phyloP scores from a whole-genome alignment of 371 early-diverging fungal genomes.

The Lichtheimia ornata region DNA sequence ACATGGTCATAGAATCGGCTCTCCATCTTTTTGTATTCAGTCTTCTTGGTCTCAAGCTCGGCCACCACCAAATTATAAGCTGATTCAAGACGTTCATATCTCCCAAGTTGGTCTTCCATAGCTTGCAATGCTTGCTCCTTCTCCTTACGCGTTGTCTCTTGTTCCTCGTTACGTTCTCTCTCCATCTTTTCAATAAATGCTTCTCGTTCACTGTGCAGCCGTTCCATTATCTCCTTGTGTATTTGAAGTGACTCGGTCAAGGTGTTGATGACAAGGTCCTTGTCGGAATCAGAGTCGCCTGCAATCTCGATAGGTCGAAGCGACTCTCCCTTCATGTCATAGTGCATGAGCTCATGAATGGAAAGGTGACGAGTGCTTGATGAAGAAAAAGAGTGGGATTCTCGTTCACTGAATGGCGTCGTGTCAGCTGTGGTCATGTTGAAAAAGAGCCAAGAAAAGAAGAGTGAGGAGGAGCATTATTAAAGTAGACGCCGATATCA shows the following conservation, averaged over 20 bases:
- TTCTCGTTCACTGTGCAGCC: slow-evolving; percentile 40
- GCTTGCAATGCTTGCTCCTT: slow-evolving; percentile 16
- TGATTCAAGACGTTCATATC: slow-evolving; percentile 23
- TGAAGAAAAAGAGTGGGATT: slow-evolving; percentile 5
- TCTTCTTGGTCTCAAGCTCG: slow-evolving; percentile 37
- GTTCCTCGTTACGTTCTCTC: slow-evolving; percentile 27
- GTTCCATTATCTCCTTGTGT: slow-evolving; percentile 44
- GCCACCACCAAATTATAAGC: slow-evolving; percentile 15
- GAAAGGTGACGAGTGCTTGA: not conserved
- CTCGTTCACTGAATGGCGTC: not conserved
- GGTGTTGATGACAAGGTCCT: slow-evolving; percentile 42
- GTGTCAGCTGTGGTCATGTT: not conserved
- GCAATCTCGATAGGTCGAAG: not conserved
- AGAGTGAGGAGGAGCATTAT: not conserved
- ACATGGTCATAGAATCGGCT: slow-evolving; percentile 45
- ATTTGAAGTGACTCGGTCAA: slow-evolving; percentile 41
- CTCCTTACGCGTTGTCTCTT: slow-evolving; percentile 12
- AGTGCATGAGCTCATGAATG: not conserved
- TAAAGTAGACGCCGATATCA: slow-evolving; percentile 1
- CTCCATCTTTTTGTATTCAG: slow-evolving; percentile 40
- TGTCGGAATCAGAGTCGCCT: slow-evolving; percentile 33
- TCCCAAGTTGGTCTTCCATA: slow-evolving; percentile 23
- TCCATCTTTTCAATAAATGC: slow-evolving; percentile 22
- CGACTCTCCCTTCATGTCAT: slow-evolving; percentile 10
- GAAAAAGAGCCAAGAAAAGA: slow-evolving; percentile 11